Evolutionary conservation across 495 filamentous ascomycete genomes (phyloP), one percentile per base, ranked within the genome.

Genomic region (Amorphotheca resinae): DNA sequence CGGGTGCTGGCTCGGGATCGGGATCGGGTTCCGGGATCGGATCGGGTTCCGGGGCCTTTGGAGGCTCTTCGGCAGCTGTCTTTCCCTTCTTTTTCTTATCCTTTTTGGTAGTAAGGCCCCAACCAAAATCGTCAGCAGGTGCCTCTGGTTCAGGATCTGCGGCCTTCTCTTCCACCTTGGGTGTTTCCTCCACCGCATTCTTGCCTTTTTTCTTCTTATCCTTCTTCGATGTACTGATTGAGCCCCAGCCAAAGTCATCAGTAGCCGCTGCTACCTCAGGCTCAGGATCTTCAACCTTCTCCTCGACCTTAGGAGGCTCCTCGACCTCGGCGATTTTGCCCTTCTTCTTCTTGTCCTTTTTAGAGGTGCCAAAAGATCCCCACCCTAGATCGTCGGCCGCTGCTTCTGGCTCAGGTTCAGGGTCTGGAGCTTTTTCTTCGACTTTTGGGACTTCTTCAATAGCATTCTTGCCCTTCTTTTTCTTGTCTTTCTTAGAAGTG

Each of bases 401-500:
- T 0, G 55, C 44, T n/a, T 56, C 47, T 6, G 56, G 54, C 16
- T 43, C 45, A 0, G 42, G 44, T 12, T 54, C 59, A 33, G 47
- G 47, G 17, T 51, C 54, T 22, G 25, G 25, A 11, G 35, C 32
- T 45, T 46, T 38, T 20, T 46, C 22, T 38, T 44, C 22, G 9
- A n/a, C 42, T 21, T 35, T 44, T 11, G 25, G 25, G 5, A 5
- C 25, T 11, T 28, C 25, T 45, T 41, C 45, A 32, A 51, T 15
- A 38, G 12, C 41, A 12, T 38, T 38, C 38, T 58, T 60, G 26
- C 43, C 51, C 31, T 62, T 65, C 55, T 62, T 60, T 35, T 60
- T 61, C 49, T 66, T 67, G 46, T 59, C 58, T 35, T 53, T 53
- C 41, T 64, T 67, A 42, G 59, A 61, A n/a, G 56, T 49, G 12